Evolutionary conservation across 306 rosid genomes (phyloP).

Genomic region (Macrotyloma uniflorum): DNA sequence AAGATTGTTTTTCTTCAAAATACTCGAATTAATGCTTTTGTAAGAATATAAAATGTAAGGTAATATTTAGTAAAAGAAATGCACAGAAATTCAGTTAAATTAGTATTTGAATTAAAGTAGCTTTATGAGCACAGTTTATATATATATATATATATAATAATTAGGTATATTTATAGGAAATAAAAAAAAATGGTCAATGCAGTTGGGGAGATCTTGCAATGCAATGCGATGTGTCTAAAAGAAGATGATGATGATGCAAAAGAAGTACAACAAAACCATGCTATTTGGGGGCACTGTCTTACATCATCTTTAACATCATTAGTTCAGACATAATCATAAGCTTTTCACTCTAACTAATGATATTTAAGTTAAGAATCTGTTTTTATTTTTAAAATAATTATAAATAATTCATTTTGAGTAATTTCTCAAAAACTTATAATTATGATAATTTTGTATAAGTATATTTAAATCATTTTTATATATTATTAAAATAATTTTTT

Average conservation of each 20-base stretch:
- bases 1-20: too few relatives aligned
- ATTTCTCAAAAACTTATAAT: background rate
- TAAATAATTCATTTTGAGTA: too few relatives aligned
- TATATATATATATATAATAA: background rate
- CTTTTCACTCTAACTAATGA: background rate
- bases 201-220: background rate
- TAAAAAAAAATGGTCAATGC: background rate
- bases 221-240: background rate
- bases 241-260: too few relatives aligned
- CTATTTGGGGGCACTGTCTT: background rate
- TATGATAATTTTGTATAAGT: background rate
- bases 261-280: slow-evolving; percentile 5
- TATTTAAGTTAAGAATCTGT: background rate
- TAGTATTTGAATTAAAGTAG: background rate
- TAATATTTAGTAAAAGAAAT: too few relatives aligned
- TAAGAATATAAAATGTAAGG: too few relatives aligned
- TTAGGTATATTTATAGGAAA: background rate
- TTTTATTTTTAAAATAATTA: too few relatives aligned
- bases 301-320: background rate
- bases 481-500: background rate
- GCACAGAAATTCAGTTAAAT: too few relatives aligned
- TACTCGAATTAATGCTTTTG: too few relatives aligned
- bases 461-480: background rate
- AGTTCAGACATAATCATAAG: background rate
- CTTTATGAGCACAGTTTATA: background rate